These are phyloP conservation scores for Mallotus repandus DNA, from an alignment of 441 rosid genomes.

Conservation along the genomic window DNA sequence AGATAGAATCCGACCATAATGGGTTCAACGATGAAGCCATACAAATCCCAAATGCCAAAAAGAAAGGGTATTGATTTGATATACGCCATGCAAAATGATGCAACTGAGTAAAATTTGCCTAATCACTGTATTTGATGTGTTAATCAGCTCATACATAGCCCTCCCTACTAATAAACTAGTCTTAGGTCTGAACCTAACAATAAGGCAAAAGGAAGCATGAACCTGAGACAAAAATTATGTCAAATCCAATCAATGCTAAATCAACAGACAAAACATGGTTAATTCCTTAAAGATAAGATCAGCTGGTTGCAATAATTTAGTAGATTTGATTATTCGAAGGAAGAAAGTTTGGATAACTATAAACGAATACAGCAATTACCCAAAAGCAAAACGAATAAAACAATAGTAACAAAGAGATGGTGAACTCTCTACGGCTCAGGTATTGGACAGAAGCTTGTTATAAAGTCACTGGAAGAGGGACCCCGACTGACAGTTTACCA, in stretches of 20 bases:
- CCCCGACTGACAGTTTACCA: too few relatives aligned
- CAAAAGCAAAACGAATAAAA: too few relatives aligned
- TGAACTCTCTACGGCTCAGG: too few relatives aligned
- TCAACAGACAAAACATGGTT: background rate
- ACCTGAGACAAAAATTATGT: slow-evolving; percentile 6
- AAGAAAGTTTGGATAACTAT: background rate
- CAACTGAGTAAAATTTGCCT: background rate
- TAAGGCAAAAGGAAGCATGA: background rate
- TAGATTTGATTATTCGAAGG: background rate
- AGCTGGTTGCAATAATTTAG: background rate
- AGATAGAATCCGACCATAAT: too few relatives aligned
- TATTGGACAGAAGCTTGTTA: too few relatives aligned
- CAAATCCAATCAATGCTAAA: background rate
- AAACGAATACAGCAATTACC: too few relatives aligned
- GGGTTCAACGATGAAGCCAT: too few relatives aligned
- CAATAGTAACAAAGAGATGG: too few relatives aligned
- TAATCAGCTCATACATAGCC: background rate
- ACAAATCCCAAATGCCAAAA: too few relatives aligned
- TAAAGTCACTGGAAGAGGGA: too few relatives aligned
- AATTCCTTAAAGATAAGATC: background rate
- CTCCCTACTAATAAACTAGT: background rate
- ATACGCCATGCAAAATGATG: too few relatives aligned
- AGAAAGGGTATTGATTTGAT: background rate
- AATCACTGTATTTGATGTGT: background rate
- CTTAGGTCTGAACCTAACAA: background rate